Base-by-base conservation (phyloP, 225 moss, liverwort and hornwort genomes). In the Takakia lepidozioides region DNA sequence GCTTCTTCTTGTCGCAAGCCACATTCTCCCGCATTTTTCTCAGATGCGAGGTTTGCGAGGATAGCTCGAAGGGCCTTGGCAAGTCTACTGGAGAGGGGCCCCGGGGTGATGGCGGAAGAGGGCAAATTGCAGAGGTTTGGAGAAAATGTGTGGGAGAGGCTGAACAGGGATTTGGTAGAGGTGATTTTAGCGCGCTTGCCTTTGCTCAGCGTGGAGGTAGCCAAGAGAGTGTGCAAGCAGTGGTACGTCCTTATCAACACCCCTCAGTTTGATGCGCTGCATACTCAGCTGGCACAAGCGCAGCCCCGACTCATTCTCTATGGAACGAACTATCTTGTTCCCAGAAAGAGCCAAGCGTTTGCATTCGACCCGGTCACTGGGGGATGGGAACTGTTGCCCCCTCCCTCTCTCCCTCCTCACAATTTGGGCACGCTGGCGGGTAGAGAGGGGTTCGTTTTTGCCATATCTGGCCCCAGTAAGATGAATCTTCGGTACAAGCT, bases 241-340 rank as follows among this genome's bases (percentile, higher is more conserved):
- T 80, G 80, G 80, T 54, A 57, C 2, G 23, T 48, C 1, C 19
- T 74, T 24, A 37, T 17, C 39, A 43, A 10, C 28, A 64, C 63
- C 25, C 70, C 70, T 1, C 43, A 66, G 47, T 80, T 80, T 34
- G 70, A 64, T 9, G 1, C 15, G 30, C 55, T 80, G 26, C 70
- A 74, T 43, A 63, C 43, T 43, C 38, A 74, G 28, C 60, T 74
- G 11, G 66, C 70, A 26, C 69, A 70, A 62, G 66, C 57, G 42
- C 80, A 80, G 4, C 74, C 80, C 17, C 64, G 57, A 50, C 39
- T 80, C 2, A 61, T 80, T 2, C 70, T 42, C 55, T 80, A 64
- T 38, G 74, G 67, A 14, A n/a, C n/a, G n/a, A 80, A 80, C 67
- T 52, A 28, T 19, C 37, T 80, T 8, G 70, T 80, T 1, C 54